Percentiles rank a stretch among this genome's conserved stretches.
Conservation (phyloP, 2,329 filamentous ascomycete genomes). For the Cordyceps fumosorosea region DNA sequence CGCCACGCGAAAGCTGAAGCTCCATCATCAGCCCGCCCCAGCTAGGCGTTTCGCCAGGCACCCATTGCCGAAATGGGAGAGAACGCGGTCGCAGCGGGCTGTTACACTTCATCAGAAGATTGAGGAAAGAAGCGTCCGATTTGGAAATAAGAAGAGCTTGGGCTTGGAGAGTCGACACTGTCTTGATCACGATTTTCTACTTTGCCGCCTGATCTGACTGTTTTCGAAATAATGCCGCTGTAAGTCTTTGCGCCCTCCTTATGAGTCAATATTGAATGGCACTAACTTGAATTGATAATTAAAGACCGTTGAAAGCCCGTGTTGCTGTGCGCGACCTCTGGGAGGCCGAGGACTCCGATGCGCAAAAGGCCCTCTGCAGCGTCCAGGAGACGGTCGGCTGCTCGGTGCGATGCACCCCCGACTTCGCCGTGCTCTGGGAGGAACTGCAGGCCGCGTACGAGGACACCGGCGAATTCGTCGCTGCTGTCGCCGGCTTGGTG, state of each 20-base stretch:
- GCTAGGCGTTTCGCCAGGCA: slow-evolving; percentile 3
- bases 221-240: not conserved
- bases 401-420: slow-evolving; percentile 31
- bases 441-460: slow-evolving; percentile 31
- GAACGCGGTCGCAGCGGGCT: not conserved
- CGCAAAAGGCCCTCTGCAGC: slow-evolving; percentile 26
- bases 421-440: slow-evolving; percentile 37
- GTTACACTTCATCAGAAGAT: not conserved
- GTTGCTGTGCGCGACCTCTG: slow-evolving; percentile 38
- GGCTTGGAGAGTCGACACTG: no score
- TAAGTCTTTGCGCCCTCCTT: not conserved
- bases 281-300: not conserved
- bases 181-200: not conserved
- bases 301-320: slow-evolving; percentile 37
- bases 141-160: not conserved
- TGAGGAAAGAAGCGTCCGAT: not conserved
- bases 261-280: not conserved
- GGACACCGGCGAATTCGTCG: slow-evolving; percentile 34
- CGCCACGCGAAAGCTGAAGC: slow-evolving; percentile 6
- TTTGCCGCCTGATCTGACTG: not conserved
- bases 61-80: not conserved
- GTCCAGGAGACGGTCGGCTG: slow-evolving; percentile 33
- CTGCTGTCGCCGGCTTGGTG: slow-evolving; percentile 29
- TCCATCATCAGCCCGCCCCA: not conserved
- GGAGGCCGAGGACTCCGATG: slow-evolving; percentile 27